Percentiles rank a stretch among this genome's conserved stretches.
Evolutionary conservation across 805 yeast species (phyloP).

Genomic region (Pichia insulana): DNA sequence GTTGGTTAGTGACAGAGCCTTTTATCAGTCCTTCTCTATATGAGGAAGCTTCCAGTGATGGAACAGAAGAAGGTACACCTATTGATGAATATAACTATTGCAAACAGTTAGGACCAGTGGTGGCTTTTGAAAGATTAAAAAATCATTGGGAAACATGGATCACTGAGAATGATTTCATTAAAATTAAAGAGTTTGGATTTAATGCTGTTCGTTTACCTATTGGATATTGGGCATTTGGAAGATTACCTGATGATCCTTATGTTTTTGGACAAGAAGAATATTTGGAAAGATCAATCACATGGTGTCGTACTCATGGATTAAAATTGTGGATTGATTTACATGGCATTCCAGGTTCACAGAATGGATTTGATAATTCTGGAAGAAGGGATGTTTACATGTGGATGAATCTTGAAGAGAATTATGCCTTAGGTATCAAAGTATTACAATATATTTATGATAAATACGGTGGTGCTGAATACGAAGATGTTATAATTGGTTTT

Average conservation of each 20-base stretch:
- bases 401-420: conserved; percentile 33
- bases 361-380: conserved; percentile 82
- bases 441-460: conserved; percentile 41
- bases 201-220: conserved; percentile 70
- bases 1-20: conserved; percentile 68
- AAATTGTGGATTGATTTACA: conserved; percentile 72
- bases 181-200: conserved; percentile 45
- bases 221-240: conserved; percentile 73
- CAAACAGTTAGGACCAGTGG: conserved; percentile 37
- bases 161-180: conserved; percentile 47
- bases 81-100: conserved; percentile 56
- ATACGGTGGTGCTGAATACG: conserved; percentile 40
- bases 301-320: conserved; percentile 55
- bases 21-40: conserved; percentile 61
- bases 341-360: conserved; percentile 79
- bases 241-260: conserved; percentile 47
- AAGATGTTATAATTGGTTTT: conserved; percentile 59
- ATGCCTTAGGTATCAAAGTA: conserved; percentile 40
- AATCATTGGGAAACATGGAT: conserved; percentile 53
- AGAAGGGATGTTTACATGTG: conserved; percentile 42
- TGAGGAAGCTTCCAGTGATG: conserved; percentile 20
- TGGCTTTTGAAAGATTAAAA: conserved; percentile 34
- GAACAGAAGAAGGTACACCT: conserved; percentile 30
- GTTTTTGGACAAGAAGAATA: conserved; percentile 59
- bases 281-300: conserved; percentile 53